Base-by-base conservation (phyloP, 441 rosid species). In the Caryocar brasiliense region DNA sequence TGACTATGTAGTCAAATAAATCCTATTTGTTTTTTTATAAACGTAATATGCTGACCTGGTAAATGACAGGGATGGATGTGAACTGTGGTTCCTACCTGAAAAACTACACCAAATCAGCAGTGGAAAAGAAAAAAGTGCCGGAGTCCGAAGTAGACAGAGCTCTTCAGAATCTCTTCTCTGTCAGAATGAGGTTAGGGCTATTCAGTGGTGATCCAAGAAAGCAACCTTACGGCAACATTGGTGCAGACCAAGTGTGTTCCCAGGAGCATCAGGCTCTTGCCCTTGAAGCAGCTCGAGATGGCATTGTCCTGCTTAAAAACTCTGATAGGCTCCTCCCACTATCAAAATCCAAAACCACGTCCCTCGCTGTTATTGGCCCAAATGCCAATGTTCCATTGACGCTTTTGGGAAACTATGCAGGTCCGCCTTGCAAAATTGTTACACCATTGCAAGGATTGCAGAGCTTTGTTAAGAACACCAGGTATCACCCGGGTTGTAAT, bases 131-230 rank as follows among this genome's bases (percentile, higher is more conserved):
- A 41, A 84, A 82, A 69, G 54, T 90, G 2, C 52, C 76, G 0
- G 87, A 64, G 55, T 53, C 70, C n/a, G 68, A 71, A 29, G 62
- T 90, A 18, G 76, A 86, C 62, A 71, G 81, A 72, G 96, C 98
- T 19, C 75, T 86, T 12, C 61, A 56, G 55, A 79, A 86, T 40
- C 87, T 84, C 42, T 84, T 90, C 62, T 56, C 87, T 1, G 64
- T 82, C 4, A 76, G 95, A 45, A 84, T 90, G 73, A 77, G 96
- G 69, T 67, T 86, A 45, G 96, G 98, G 25, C 77, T 86, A 27
- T 90, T 86, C 67, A 58, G 77, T 47, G 96, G 98, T 15, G 59
- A 81, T 56, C 90, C 95, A 15, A 61, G 34, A 0, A 62, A 62
- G 29, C 76, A 37, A 36, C 82, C 77, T 14, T 90, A 68, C 18